Evolutionary conservation across 495 filamentous ascomycete genomes (phyloP).

Genomic region (Delitschia confertaspora): DNA sequence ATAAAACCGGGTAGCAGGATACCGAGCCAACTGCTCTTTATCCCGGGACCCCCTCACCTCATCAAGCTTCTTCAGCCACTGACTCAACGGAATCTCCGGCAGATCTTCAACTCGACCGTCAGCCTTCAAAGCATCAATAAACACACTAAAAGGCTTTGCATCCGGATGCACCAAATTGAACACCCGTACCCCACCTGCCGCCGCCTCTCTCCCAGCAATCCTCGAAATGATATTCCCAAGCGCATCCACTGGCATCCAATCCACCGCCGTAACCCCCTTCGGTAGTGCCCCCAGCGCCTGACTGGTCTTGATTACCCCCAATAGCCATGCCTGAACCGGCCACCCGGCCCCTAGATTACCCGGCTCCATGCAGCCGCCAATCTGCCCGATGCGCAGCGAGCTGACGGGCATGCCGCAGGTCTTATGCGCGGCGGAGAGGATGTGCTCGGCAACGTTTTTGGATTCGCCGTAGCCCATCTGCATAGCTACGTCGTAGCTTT

Average conservation of each 20-base stretch:
- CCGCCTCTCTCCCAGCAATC: neutral
- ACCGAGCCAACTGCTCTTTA: neutral
- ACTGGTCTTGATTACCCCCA: neutral
- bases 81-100: too few species aligned
- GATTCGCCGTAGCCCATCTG: constrained; percentile 14
- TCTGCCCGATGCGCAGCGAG: constrained; percentile 9
- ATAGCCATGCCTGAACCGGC: constrained; percentile 5
- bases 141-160: neutral
- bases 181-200: neutral
- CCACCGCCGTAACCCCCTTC: neutral
- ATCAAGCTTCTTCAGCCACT: too few species aligned
- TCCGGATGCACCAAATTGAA: neutral
- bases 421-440: constrained; percentile 1
- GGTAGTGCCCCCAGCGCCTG: neutral
- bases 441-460: constrained; percentile 13
- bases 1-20: too few species aligned
- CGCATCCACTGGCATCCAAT: constrained; percentile 20
- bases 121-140: too few species aligned
- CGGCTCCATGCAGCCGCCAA: constrained; percentile 10
- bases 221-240: neutral
- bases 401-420: neutral
- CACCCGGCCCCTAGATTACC: neutral
- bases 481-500: constrained; percentile 2
- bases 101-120: too few species aligned
- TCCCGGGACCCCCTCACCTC: neutral